phyloP scores from a whole-genome alignment of 257 asterid genomes.

The Penstemon davidsonii region DNA sequence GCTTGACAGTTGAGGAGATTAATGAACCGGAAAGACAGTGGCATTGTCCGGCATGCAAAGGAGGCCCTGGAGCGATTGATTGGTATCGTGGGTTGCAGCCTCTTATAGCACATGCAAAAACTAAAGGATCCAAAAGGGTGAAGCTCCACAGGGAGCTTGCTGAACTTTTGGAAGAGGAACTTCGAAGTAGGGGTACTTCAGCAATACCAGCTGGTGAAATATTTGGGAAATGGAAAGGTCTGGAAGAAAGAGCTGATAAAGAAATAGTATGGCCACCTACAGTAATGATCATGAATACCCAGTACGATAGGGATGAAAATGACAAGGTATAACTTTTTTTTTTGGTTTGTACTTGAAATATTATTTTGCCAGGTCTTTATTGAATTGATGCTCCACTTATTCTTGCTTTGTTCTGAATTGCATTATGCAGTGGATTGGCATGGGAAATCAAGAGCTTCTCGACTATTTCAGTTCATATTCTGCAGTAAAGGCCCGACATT shows the following conservation, averaged over 20 bases:
- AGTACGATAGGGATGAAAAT: constrained; percentile 38
- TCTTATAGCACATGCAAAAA: constrained; percentile 43
- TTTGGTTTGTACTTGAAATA: constrained; percentile 14
- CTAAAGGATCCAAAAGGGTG: constrained; percentile 39
- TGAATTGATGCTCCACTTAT: too few species aligned
- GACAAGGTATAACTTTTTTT: constrained; percentile 29
- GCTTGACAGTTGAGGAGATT: constrained; percentile 44
- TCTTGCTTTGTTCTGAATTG: background rate
- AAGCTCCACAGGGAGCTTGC: constrained; percentile 46
- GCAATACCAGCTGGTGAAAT: constrained; percentile 38
- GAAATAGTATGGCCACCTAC: constrained; percentile 53
- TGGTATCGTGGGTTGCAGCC: constrained; percentile 48
- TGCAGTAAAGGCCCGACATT: constrained; percentile 42
- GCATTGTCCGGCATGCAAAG: constrained; percentile 70
- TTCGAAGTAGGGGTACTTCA: constrained; percentile 50
- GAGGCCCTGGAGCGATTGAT: constrained; percentile 50
- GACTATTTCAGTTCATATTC: constrained; percentile 36
- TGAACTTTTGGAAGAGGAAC: constrained; percentile 44
- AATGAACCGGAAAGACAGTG: constrained; percentile 64
- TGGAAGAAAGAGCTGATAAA: constrained; percentile 32
- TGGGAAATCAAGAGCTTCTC: constrained; percentile 50
- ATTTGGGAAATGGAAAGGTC: constrained; percentile 38
- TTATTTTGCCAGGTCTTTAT: constrained; percentile 16
- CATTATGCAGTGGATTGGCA: constrained; percentile 42
- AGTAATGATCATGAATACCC: constrained; percentile 44